Evolutionary conservation across 2,329 filamentous ascomycete genomes (phyloP).

Genomic region (Phyllosticta citribraziliensis): DNA sequence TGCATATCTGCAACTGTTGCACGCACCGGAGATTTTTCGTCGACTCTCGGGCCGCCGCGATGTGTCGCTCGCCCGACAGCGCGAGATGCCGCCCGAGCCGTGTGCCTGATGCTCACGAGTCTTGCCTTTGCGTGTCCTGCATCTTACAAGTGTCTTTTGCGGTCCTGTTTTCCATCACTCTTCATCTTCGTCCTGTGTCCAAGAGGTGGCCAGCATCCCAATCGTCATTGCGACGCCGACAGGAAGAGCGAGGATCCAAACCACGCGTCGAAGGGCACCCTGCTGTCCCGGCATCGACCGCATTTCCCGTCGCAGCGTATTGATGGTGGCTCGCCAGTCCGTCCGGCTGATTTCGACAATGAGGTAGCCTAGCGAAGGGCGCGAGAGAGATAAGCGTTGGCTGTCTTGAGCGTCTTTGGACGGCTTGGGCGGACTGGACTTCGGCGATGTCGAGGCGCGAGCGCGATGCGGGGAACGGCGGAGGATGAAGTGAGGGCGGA

Average conservation of each 20-base stretch:
- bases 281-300: not conserved
- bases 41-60: not conserved
- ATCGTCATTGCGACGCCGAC: not conserved
- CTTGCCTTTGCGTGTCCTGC: not conserved
- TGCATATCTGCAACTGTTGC: not conserved
- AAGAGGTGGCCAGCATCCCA: not conserved
- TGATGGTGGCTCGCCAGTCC: not conserved
- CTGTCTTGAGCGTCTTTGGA: not conserved
- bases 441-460: not conserved
- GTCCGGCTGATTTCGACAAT: not conserved
- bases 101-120: not conserved
- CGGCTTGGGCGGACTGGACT: not conserved
- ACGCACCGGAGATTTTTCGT: conserved; percentile 4
- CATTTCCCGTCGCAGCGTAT: not conserved
- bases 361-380: not conserved
- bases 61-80: not conserved
- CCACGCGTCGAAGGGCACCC: not conserved
- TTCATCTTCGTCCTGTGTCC: not conserved
- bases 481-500: not conserved
- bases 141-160: not conserved
- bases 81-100: not conserved
- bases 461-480: not conserved
- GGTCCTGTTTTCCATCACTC: not conserved
- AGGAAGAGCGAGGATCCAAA: not conserved
- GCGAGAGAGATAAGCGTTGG: not conserved